phyloP scores from a whole-genome alignment of 139 green algal species.

The Picochlorum costavermella region DNA sequence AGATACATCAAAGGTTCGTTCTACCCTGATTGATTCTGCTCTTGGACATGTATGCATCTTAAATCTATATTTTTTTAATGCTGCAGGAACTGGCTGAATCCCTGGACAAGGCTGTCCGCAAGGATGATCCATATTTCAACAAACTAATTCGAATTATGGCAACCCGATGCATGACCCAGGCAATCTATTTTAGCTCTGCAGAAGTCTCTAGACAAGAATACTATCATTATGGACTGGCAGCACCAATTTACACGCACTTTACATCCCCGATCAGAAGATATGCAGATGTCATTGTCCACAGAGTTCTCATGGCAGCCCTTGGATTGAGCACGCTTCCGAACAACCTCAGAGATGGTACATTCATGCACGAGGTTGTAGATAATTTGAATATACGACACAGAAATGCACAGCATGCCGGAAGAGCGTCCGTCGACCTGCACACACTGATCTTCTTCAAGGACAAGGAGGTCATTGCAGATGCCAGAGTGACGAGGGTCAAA shows the following conservation, averaged over 20 bases:
- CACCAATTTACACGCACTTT: constrained; percentile 95
- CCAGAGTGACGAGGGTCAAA: constrained; percentile 46
- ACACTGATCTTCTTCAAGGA: constrained; percentile 93
- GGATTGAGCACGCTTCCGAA: constrained; percentile 65
- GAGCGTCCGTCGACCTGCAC: constrained; percentile 88
- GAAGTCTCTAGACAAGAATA: constrained; percentile 51
- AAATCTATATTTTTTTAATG: background rate
- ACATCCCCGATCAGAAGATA: constrained; percentile 89
- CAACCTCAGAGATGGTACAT: constrained; percentile 23
- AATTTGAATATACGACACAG: constrained; percentile 88
- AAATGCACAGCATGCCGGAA: constrained; percentile 87
- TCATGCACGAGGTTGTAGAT: constrained; percentile 48
- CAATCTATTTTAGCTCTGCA: constrained; percentile 69
- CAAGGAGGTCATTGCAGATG: constrained; percentile 52
- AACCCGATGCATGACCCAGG: constrained; percentile 95
- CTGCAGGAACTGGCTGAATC: constrained; percentile 49
- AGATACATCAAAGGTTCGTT: constrained; percentile 25
- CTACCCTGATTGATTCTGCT: no score
- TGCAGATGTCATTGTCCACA: constrained; percentile 90
- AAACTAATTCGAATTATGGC: constrained; percentile 93
- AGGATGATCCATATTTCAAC: constrained; percentile 93
- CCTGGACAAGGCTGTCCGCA: constrained; percentile 63
- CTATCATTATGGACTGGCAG: constrained; percentile 85
- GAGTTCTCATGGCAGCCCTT: constrained; percentile 71
- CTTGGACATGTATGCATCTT: background rate